Conservation (phyloP, 768 basidiomycete species). For the Cystobasidiopsis lactophilus region DNA sequence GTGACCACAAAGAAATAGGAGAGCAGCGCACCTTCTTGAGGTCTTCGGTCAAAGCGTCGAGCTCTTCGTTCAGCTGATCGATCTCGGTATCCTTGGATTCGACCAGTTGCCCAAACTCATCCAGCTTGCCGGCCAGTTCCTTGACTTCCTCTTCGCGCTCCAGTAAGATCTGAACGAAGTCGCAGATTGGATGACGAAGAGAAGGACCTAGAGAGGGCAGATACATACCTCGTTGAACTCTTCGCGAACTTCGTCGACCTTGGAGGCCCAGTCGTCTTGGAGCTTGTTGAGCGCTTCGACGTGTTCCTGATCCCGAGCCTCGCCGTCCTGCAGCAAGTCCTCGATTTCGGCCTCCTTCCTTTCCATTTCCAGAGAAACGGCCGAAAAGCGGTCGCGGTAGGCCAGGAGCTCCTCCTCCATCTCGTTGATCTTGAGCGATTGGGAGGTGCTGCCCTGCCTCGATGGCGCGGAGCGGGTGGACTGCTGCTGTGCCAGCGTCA, state of each 20-base stretch:
- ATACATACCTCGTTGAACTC: constrained; percentile 50
- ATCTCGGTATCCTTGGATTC: constrained; percentile 48
- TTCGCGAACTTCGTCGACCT: constrained; percentile 54
- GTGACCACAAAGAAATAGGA: background rate
- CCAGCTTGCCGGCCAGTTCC: constrained; percentile 7
- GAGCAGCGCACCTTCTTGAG: constrained; percentile 15
- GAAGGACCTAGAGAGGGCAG: constrained; percentile 34
- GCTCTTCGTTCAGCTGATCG: constrained; percentile 35
- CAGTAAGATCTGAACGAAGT: constrained; percentile 9
- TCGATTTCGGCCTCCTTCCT: constrained; percentile 74
- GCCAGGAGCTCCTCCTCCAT: constrained; percentile 17
- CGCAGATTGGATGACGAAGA: background rate
- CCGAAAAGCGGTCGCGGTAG: constrained; percentile 18
- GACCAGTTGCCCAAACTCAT: constrained; percentile 26
- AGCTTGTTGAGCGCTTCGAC: constrained; percentile 17
- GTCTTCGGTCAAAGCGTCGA: constrained; percentile 17
- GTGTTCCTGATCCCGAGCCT: constrained; percentile 27
- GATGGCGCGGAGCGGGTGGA: background rate
- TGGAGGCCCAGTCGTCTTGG: constrained; percentile 68
- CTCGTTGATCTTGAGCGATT: background rate
- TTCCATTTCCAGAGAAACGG: constrained; percentile 16
- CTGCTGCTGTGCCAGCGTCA: background rate
- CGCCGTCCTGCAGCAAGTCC: constrained; percentile 53
- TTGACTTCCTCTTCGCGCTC: constrained; percentile 15
- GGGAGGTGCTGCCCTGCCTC: background rate